Base-by-base conservation (phyloP, 179 eudicot genomes). In the Beta corolliflora region DNA sequence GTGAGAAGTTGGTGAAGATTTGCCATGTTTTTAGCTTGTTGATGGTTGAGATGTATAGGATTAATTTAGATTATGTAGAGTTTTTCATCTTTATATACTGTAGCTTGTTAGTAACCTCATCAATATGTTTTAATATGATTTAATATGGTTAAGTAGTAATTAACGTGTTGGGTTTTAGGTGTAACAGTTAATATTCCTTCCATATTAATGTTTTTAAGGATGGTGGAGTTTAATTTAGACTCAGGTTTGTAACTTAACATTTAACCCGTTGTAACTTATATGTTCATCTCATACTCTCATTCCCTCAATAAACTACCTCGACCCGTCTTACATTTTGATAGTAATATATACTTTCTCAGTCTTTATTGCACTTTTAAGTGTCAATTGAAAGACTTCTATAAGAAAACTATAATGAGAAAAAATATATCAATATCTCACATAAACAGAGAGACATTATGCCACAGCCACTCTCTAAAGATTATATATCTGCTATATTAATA, bases 21-120 rank as follows among this genome's bases (percentile, higher is more conserved):
- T 5, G 53, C 46, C 81, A 79, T 79, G 0, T 23, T 63, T 63
- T 21, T 63, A 21, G 65, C 65, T 60, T 19, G 65, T n/a, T 60
- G 65, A n/a, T 60, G 1, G 65, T 60, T 60, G 65, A n/a, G 64
- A n/a, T 59, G 41, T 36, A 36, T 36, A 36, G 41, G 21, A 19
- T 25, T 9, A 63, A 14, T 31, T 63, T 58, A 15, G 16, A 58
- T 13, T 58, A 5, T 58, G n/a, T 14, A 5, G n/a, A 58, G 18
- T 58, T 15, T 58, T 6, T 58, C 5, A 11, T 59, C 64, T 59
- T 59, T 63, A 63, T 63, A 63, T 63, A 63, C 10, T 23, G 36
- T 21, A 63, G 36, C 15, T 63, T 21, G 31, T 36, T 63, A 63
- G 14, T 21, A 63, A 23, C 67, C 1, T 63, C 21, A 63, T 0